Evolutionary conservation across 164 flowering plant genomes (phyloP), one percentile per base, ranked within the genome.

Genomic region (Hamamelis virginiana): DNA sequence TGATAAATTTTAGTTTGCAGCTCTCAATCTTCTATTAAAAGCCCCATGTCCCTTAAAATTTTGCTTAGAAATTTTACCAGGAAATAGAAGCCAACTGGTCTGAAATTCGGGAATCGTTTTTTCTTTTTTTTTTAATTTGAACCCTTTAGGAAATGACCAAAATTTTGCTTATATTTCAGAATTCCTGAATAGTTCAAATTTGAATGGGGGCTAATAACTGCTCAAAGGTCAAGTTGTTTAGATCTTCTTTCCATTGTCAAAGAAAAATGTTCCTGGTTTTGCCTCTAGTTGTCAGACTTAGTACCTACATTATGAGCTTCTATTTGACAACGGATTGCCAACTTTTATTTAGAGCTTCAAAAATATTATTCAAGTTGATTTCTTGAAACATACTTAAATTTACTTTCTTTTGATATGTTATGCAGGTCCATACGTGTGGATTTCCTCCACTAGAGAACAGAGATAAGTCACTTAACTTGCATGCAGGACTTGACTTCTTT

Each of bases 401-500:
- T 69, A 0, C 19, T 69, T 63, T 74, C 1, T 69, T 61, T 10
- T 57, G 59, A 25, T 75, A 21, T 69, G 26, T 74, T 48, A 1
- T 78, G 72, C 70, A 89, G 99, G 95, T 93, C 14, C 67, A 72
- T 68, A 87, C 97, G 33, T 96, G 97, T 78, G 99, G 99, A 22
- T 96, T 96, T 83, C 99, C 97, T 74, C 99, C 98, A 5, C 62
- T 96, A 59, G 99, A 96, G 83, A 97, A 91, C 71, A 83, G 98
- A 71, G 88, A 86, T 22, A 86, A 84, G 70, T 90, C 98, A 50
- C 74, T 86, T 4, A 67, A 85, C 64, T 22, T 70, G 68, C 80
- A 81, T 74, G 78, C 77, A 1, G 97, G 96, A 62, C 79, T 84
- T 48, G 99, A 96, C 77, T 88, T 86, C 74, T 96, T 93, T 85